Conservation (phyloP, 352 stramenopile genomes). For the Globisporangium spinosum region DNA sequence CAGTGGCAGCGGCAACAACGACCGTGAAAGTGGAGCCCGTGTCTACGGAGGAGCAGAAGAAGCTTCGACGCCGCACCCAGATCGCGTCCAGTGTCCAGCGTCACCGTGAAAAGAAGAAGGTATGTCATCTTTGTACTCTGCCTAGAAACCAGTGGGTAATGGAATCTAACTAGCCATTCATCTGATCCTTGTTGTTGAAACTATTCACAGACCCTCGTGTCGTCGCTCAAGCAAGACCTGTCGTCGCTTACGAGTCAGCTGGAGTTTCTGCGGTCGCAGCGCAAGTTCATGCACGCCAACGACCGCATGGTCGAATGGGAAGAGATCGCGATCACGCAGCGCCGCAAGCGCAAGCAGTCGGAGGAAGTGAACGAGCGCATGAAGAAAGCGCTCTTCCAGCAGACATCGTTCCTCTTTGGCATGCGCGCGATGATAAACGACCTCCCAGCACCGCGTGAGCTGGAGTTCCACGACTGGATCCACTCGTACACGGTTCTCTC, state of each 20-base stretch:
- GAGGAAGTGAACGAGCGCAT: constrained; percentile 50
- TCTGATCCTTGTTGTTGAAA: not conserved
- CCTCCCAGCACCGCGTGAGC: constrained; percentile 37
- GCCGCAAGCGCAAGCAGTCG: constrained; percentile 52
- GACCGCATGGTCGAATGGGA: constrained; percentile 52
- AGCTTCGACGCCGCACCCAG: constrained; percentile 46
- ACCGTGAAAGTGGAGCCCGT: constrained; percentile 22
- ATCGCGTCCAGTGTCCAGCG: constrained; percentile 66
- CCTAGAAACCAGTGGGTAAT: not conserved
- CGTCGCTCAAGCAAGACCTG: constrained; percentile 44
- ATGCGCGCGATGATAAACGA: constrained; percentile 43
- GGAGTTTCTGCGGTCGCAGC: constrained; percentile 34
- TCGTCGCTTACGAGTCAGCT: constrained; percentile 37
- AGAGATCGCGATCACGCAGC: constrained; percentile 56
- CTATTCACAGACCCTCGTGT: constrained; percentile 32
- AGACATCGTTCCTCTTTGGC: constrained; percentile 51
- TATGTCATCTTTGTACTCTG: not conserved
- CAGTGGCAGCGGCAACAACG: not conserved
- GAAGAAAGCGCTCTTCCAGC: constrained; percentile 72
- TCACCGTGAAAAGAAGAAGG: constrained; percentile 67
- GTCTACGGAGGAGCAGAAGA: constrained; percentile 56
- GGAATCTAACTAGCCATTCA: not conserved
- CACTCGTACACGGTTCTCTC: constrained; percentile 64
- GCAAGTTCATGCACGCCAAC: constrained; percentile 39
- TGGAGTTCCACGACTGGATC: constrained; percentile 75